Conservation (phyloP, 2,329 filamentous ascomycete species). For the Lasiodiplodia theobromae region DNA sequence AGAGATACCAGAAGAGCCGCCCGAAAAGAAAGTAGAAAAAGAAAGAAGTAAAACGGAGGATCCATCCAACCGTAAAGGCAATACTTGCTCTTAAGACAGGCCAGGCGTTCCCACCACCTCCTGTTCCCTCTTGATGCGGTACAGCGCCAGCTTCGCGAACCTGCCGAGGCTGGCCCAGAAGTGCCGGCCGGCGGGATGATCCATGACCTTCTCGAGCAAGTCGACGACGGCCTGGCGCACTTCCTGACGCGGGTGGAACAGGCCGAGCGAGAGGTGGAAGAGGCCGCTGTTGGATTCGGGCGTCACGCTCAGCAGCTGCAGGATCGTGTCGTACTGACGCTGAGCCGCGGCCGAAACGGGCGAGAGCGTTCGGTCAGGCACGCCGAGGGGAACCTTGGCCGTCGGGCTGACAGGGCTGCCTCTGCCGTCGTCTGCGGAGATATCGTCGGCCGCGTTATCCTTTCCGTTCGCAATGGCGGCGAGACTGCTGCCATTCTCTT, state of each 20-base stretch:
- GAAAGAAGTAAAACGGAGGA: background rate
- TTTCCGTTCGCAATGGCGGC: conserved; percentile 10
- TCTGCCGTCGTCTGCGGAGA: conserved; percentile 34
- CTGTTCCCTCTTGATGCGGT: conserved; percentile 73
- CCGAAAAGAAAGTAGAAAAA: background rate
- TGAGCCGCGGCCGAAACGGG: conserved; percentile 31
- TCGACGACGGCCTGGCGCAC: conserved; percentile 80
- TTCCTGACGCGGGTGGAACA: conserved; percentile 87
- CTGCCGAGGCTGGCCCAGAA: conserved; percentile 88
- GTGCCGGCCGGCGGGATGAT: conserved; percentile 89
- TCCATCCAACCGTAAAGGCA: background rate
- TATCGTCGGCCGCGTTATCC: conserved; percentile 28
- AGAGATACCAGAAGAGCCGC: background rate
- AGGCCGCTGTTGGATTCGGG: conserved; percentile 87
- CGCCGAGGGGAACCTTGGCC: background rate
- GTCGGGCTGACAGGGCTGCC: conserved; percentile 16
- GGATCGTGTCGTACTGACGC: conserved; percentile 48
- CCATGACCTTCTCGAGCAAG: conserved; percentile 79
- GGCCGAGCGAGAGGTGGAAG: conserved; percentile 87
- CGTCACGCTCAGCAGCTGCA: conserved; percentile 76
- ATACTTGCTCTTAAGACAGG: background rate
- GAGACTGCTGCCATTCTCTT: background rate
- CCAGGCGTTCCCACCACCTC: background rate
- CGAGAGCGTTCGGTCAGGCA: background rate
- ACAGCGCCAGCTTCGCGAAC: conserved; percentile 87